Conservation (phyloP, 441 rosid genomes). For the Arabidopsis hybrid region DNA sequence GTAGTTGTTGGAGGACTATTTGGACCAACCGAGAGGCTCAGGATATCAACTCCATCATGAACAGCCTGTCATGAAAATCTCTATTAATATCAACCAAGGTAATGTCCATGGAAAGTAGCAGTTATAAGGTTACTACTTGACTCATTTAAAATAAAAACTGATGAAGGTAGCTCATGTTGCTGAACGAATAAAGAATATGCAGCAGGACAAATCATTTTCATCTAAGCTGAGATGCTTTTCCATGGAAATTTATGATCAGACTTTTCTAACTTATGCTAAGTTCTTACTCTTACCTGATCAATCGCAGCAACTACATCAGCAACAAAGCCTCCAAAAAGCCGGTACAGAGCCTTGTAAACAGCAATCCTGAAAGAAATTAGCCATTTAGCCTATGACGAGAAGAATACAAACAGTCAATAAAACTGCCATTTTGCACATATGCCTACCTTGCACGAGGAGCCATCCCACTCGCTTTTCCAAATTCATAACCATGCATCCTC, state of each 20-base stretch:
- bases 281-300: slow-evolving; percentile 70
- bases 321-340: slow-evolving; percentile 96
- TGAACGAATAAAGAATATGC: background rate
- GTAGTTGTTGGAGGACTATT: slow-evolving; percentile 94
- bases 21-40: slow-evolving; percentile 99
- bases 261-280: background rate
- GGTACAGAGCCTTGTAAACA: slow-evolving; percentile 94
- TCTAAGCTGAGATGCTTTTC: background rate
- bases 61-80: slow-evolving; percentile 72
- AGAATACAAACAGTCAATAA: slow-evolving; percentile 7
- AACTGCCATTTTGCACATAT: slow-evolving; percentile 17
- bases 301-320: slow-evolving; percentile 99
- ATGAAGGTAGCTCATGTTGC: background rate
- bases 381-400: slow-evolving; percentile 7
- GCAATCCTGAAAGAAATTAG: slow-evolving; percentile 74
- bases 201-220: slow-evolving; percentile 4
- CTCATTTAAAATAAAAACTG: background rate
- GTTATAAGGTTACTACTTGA: slow-evolving; percentile 3
- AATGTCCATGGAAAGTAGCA: background rate
- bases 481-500: slow-evolving; percentile 89
- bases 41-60: slow-evolving; percentile 96
- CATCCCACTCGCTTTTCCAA: slow-evolving; percentile 99
- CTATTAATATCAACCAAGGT: slow-evolving; percentile 16
- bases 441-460: slow-evolving; percentile 98
- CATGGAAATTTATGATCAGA: background rate